Conservation (phyloP, 192 early-diverging fungal species). For the Chytriomyces sp. region DNA sequence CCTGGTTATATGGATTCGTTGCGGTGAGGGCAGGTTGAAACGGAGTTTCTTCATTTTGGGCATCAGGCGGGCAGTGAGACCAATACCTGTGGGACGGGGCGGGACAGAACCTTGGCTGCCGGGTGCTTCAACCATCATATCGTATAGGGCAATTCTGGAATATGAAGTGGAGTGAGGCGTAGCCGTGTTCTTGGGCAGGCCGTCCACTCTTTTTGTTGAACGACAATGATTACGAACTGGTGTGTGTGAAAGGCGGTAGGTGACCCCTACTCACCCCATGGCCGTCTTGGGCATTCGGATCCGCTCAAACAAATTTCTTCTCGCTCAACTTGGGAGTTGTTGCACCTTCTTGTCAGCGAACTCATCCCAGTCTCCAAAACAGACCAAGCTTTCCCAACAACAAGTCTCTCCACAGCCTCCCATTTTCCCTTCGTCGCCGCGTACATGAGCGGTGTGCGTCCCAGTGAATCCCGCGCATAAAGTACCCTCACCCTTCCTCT, state of each 20-base stretch:
- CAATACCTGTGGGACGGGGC: slow-evolving; percentile 44
- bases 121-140: slow-evolving; percentile 25
- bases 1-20: slow-evolving; percentile 23
- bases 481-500: slow-evolving; percentile 39
- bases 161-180: no score
- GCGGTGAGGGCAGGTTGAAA: slow-evolving; percentile 11
- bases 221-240: background rate
- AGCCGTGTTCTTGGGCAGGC: slow-evolving; percentile 20
- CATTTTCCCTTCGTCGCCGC: slow-evolving; percentile 30
- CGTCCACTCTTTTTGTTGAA: slow-evolving; percentile 5
- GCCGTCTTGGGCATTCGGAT: slow-evolving; percentile 26
- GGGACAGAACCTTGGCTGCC: slow-evolving; percentile 49
- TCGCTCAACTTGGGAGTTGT: background rate
- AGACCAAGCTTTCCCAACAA: background rate
- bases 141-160: slow-evolving; percentile 28
- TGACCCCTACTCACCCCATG: slow-evolving; percentile 28
- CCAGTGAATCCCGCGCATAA: background rate
- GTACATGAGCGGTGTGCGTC: slow-evolving; percentile 36
- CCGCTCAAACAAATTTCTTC: background rate
- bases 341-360: background rate
- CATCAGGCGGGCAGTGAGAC: slow-evolving; percentile 29
- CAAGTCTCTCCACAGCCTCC: slow-evolving; percentile 7
- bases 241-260: background rate
- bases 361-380: background rate
- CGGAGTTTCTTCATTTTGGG: slow-evolving; percentile 23